A percentile compares a stretch with the other conserved stretches of the same genome.
phyloP scores from a whole-genome alignment of 2,329 filamentous ascomycete genomes.

The Claviceps sp. region DNA sequence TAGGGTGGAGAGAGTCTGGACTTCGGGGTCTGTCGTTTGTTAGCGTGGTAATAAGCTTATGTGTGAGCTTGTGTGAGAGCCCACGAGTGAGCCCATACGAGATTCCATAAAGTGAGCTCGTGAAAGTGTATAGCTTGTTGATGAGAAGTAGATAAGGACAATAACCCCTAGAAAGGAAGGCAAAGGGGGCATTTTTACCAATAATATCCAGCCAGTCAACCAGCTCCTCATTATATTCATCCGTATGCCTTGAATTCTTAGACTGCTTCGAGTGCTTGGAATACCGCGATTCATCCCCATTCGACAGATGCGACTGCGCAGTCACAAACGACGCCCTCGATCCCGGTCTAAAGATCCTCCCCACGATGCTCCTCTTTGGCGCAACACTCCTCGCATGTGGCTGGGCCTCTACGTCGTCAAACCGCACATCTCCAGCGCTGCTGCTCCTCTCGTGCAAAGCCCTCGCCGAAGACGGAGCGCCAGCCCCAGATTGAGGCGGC shows the following conservation, averaged over 20 bases:
- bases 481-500: constrained; percentile 12
- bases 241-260: constrained; percentile 8
- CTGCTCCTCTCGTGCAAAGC: neutral
- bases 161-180: neutral
- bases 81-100: too few species aligned
- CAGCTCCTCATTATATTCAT: constrained; percentile 25
- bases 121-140: neutral
- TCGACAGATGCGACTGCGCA: neutral
- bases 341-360: constrained; percentile 3
- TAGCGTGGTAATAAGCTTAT: too few species aligned
- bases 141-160: neutral
- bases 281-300: constrained; percentile 2
- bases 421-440: neutral
- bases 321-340: constrained; percentile 1
- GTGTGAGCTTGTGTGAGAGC: too few species aligned
- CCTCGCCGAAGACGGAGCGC: constrained; percentile 14
- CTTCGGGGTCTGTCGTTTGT: constrained; percentile 54
- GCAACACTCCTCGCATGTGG: constrained; percentile 1
- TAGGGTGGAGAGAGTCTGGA: constrained; percentile 68
- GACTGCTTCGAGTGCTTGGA: too few species aligned
- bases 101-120: neutral
- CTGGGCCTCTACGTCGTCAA: neutral
- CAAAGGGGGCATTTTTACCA: constrained; percentile 13
- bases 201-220: constrained; percentile 28
- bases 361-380: constrained; percentile 2